phyloP scores from a whole-genome alignment of 257 asterid genomes.

The Fraxinus cuspidata region DNA sequence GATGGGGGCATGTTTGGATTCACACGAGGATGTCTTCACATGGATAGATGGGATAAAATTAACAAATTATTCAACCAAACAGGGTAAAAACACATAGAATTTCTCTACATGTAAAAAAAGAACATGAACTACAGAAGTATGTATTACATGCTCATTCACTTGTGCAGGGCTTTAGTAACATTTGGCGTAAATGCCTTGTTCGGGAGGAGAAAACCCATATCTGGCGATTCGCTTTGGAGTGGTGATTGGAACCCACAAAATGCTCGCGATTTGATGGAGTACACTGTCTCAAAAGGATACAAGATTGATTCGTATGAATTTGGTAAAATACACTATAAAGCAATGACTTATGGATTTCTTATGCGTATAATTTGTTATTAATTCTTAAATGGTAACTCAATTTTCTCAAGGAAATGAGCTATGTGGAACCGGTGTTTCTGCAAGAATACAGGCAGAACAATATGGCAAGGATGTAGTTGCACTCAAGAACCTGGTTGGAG shows the following conservation, averaged over 20 bases:
- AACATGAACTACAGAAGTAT: neutral
- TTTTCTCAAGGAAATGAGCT: slow-evolving; percentile 68
- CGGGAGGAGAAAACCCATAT: slow-evolving; percentile 45
- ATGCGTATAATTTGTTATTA: neutral
- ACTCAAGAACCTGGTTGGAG: slow-evolving; percentile 48
- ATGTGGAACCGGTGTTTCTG: slow-evolving; percentile 59
- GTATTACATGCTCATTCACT: neutral
- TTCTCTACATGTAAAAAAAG: neutral
- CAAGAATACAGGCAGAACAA: slow-evolving; percentile 58
- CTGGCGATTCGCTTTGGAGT: slow-evolving; percentile 38
- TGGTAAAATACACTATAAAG: slow-evolving; percentile 33
- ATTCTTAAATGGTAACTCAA: neutral
- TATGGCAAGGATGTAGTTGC: slow-evolving; percentile 61
- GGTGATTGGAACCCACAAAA: slow-evolving; percentile 69
- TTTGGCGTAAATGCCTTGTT: slow-evolving; percentile 74
- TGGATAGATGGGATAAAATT: slow-evolving; percentile 73
- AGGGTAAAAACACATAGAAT: slow-evolving; percentile 38
- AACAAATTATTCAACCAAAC: slow-evolving; percentile 53
- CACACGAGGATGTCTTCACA: slow-evolving; percentile 57
- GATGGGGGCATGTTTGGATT: slow-evolving; percentile 53
- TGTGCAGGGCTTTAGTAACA: slow-evolving; percentile 57
- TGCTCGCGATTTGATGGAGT: slow-evolving; percentile 61
- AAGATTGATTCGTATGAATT: slow-evolving; percentile 80
- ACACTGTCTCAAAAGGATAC: slow-evolving; percentile 65
- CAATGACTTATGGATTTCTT: neutral